Conservation (phyloP, 2,329 filamentous ascomycete species). For the Eutypella sp. region DNA sequence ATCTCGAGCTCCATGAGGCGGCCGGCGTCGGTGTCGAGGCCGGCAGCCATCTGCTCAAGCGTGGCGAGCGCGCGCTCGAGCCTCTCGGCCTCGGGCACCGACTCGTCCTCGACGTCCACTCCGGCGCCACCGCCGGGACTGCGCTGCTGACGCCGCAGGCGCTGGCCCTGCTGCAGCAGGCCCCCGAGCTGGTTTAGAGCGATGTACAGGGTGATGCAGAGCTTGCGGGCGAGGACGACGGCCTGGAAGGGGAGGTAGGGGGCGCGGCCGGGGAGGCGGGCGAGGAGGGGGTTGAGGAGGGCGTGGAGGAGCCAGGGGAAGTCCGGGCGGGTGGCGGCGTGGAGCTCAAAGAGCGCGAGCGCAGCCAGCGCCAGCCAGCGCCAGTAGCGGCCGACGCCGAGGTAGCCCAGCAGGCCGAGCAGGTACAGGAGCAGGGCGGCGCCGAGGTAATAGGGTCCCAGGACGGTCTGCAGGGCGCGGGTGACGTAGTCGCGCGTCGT, state of each 20-base stretch:
- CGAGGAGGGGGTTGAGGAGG: conserved; percentile 41
- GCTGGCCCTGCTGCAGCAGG: conserved; percentile 44
- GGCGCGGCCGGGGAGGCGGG: conserved; percentile 38
- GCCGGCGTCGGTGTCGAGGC: conserved; percentile 63
- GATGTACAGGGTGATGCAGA: conserved; percentile 75
- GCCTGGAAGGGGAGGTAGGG: conserved; percentile 83
- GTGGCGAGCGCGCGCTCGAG: conserved; percentile 61
- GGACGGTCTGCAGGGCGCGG: conserved; percentile 49
- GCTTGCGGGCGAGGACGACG: conserved; percentile 68
- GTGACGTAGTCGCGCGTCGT: conserved; percentile 70
- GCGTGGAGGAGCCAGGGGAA: conserved; percentile 41
- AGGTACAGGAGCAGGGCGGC: conserved; percentile 55
- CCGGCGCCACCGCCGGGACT: conserved; percentile 3
- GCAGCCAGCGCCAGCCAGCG: conserved; percentile 54
- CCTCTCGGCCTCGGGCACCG: conserved; percentile 47
- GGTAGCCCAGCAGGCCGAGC: conserved; percentile 60
- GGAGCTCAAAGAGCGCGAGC: conserved; percentile 53
- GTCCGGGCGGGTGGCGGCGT: conserved; percentile 49
- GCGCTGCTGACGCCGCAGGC: conserved; percentile 14
- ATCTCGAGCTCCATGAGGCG: conserved; percentile 73
- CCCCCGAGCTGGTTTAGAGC: conserved; percentile 78
- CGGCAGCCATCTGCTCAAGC: conserved; percentile 54
- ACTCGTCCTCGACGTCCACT: conserved; percentile 22
- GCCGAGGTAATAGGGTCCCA: conserved; percentile 57
- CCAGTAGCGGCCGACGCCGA: conserved; percentile 63